These are phyloP conservation scores for Sclerotinia spermophila DNA, from an alignment of 2,329 filamentous ascomycete species.

Conservation along the genomic window DNA sequence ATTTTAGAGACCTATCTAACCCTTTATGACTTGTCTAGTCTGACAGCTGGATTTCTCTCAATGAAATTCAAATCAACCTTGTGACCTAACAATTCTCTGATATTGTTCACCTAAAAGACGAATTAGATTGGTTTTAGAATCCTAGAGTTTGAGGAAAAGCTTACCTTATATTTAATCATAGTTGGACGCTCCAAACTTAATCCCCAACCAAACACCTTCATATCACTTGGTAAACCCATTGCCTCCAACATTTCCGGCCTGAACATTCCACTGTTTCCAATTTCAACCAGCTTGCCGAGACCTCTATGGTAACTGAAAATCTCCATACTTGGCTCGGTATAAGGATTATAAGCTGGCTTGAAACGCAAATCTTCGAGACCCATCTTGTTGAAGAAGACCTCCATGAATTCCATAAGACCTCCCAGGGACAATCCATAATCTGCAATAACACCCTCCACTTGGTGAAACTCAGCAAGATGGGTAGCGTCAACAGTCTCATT, in stretches of 20 bases:
- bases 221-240: constrained; percentile 88
- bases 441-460: constrained; percentile 97
- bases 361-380: constrained; percentile 83
- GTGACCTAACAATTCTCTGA: constrained; percentile 63
- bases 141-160: background rate
- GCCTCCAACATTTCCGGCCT: constrained; percentile 93
- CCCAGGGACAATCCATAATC: constrained; percentile 92
- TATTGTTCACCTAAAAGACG: constrained; percentile 52
- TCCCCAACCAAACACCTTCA: constrained; percentile 93
- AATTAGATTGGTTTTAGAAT: constrained; percentile 25
- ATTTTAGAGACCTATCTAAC: constrained; percentile 12
- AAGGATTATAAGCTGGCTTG: constrained; percentile 96
- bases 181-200: constrained; percentile 89
- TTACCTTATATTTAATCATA: constrained; percentile 54
- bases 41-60: constrained; percentile 83
- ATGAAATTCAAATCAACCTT: constrained; percentile 95
- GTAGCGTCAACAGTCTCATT: constrained; percentile 98
- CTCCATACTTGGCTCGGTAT: constrained; percentile 96
- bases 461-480: constrained; percentile 96
- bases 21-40: constrained; percentile 49
- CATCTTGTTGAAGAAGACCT: constrained; percentile 95
- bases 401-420: constrained; percentile 90
- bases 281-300: constrained; percentile 88
- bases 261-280: constrained; percentile 99
- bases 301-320: constrained; percentile 95